Percentiles rank a stretch among this genome's conserved stretches.
These are phyloP conservation scores for Leccinum subgranulosum DNA, from an alignment of 768 basidiomycete species.

Conservation along the genomic window DNA sequence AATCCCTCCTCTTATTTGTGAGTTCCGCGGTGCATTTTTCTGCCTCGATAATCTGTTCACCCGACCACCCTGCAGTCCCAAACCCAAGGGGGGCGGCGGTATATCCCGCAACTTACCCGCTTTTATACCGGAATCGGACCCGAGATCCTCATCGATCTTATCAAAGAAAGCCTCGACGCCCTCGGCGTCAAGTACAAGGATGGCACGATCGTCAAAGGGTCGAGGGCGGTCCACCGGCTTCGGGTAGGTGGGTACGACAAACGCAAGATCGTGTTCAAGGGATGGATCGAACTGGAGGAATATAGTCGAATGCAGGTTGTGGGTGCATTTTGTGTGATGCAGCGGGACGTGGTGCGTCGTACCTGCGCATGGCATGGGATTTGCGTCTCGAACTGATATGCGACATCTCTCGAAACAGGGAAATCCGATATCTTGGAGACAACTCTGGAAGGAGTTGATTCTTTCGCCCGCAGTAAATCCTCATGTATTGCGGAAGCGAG, in stretches of 20 bases:
- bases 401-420: constrained; percentile 41
- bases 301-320: constrained; percentile 47
- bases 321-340: constrained; percentile 70
- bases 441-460: constrained; percentile 68
- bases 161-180: constrained; percentile 51
- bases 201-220: constrained; percentile 20
- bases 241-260: constrained; percentile 70
- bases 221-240: constrained; percentile 33
- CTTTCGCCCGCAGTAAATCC: constrained; percentile 49
- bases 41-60: not conserved
- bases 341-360: constrained; percentile 57
- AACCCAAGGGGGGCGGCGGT: constrained; percentile 71
- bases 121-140: constrained; percentile 71
- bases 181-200: constrained; percentile 51
- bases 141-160: constrained; percentile 45
- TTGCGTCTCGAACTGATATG: not conserved
- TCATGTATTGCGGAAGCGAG: constrained; percentile 43
- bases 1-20: constrained; percentile 79
- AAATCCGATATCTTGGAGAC: constrained; percentile 75
- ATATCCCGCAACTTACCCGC: constrained; percentile 73
- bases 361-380: not conserved
- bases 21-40: constrained; percentile 20
- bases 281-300: constrained; percentile 69
- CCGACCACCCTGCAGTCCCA: constrained; percentile 54
- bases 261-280: constrained; percentile 64